Base-by-base conservation (phyloP, 1,284 basidiomycete species). In the Melampsora americana region DNA sequence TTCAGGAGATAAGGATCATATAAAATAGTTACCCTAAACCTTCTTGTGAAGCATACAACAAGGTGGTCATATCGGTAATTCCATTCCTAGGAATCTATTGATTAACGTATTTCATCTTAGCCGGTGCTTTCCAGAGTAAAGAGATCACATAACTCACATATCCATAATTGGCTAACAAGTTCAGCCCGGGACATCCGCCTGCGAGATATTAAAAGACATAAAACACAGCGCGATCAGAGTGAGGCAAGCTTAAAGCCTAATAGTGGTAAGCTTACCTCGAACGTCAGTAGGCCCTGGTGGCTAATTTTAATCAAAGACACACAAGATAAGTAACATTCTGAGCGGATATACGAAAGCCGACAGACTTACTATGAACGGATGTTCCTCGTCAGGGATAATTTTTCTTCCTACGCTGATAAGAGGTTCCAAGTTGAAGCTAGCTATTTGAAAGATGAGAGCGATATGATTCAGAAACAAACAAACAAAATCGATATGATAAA, bases 371-470 rank as follows among this genome's bases (percentile, higher is more conserved):
- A 18, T 56, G 66, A 75, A 75, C 6, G 72, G 72, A 53, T 75
- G 72, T 26, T 68, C 67, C 48, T 69, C 72, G n/a, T 75, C 72
- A n/a, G 72, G 72, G 5, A 75, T 66, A 7, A n/a, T n/a, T 46
- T 75, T 75, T 68, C 53, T 35, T 32, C 72, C 72, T n/a, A 75
- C 53, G 53, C 53, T 56, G 53, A 56, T n/a, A n/a, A 56, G n/a
- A 56, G 53, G 53, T 5, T 6, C 53, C 53, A 56, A 56, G 53
- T 56, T 56, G 26, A 56, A 56, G 53, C 53, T 56, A n/a, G 53
- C 53, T 56, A 28, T 5, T 7, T 16, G 12, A 12, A 5, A 28
- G 12, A 56, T n/a, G 26, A 56, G 12, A n/a, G 11, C 20, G n/a
- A 56, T 1, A 9, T 1, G 5, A 1, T 28, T 56, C 12, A n/a